Conservation (phyloP, 192 early-diverging fungal genomes). For the Geosiphon pyriformis region DNA sequence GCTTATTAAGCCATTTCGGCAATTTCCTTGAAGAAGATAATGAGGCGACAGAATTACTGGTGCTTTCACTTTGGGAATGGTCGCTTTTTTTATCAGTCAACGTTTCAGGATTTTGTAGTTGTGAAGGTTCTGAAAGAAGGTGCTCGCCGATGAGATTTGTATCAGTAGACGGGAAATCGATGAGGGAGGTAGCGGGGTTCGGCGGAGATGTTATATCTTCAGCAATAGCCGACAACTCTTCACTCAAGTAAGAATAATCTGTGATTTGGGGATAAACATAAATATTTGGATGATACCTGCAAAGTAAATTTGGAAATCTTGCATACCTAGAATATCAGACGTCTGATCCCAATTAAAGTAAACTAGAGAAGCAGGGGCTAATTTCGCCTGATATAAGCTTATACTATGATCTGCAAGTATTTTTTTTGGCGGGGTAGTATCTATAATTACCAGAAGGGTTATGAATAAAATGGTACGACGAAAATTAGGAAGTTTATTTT, state of each 20-base stretch:
- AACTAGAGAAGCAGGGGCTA: constrained; percentile 52
- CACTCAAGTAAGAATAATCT: neutral
- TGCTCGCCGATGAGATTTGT: neutral
- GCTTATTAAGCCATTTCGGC: neutral
- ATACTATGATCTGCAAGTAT: constrained; percentile 38
- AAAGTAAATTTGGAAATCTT: neutral
- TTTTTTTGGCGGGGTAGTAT: constrained; percentile 47
- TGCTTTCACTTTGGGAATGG: neutral
- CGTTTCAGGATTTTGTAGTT: neutral
- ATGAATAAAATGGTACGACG: neutral
- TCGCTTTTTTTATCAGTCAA: neutral
- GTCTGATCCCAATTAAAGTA: constrained; percentile 45
- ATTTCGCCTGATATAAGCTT: constrained; percentile 43
- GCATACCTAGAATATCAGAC: neutral
- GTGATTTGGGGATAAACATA: neutral
- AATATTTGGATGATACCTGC: neutral
- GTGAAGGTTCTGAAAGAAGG: neutral
- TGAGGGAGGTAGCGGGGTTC: no score
- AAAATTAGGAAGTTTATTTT: neutral
- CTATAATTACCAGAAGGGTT: constrained; percentile 6
- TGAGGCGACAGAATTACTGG: neutral
- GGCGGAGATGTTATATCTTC: no score
- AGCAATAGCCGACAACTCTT: neutral
- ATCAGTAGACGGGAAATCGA: no score
- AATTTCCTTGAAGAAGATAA: constrained; percentile 11